Conservation (phyloP, 306 rosid species). For the Ammopiptanthus mongolicus region DNA sequence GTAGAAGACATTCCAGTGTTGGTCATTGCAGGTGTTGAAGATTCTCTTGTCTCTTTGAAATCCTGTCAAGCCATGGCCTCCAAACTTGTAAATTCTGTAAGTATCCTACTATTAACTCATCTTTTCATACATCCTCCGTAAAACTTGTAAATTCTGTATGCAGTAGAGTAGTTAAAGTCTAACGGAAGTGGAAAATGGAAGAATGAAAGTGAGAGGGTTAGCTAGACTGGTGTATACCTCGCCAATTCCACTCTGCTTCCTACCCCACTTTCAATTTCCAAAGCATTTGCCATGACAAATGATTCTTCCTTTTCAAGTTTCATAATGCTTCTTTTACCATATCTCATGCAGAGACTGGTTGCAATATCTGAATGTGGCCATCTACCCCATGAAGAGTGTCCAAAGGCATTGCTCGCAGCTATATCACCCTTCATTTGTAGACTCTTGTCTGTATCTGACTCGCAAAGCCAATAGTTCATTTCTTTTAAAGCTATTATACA, state of each 20-base stretch:
- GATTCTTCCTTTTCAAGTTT: neutral
- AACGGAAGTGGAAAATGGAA: neutral
- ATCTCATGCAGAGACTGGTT: slow-evolving; percentile 68
- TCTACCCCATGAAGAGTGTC: slow-evolving; percentile 97
- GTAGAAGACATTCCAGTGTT: slow-evolving; percentile 65
- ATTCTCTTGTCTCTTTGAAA: slow-evolving; percentile 71
- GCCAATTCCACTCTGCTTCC: neutral
- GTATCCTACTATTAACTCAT: slow-evolving; percentile 4
- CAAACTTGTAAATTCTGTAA: slow-evolving; percentile 76
- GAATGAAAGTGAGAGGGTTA: neutral
- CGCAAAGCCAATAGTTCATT: slow-evolving; percentile 39
- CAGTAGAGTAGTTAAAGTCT: neutral
- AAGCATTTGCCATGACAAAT: neutral
- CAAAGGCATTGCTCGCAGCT: slow-evolving; percentile 86
- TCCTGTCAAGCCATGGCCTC: slow-evolving; percentile 82
- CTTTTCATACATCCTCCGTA: neutral
- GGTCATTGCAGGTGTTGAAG: slow-evolving; percentile 75
- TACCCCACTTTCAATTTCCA: neutral
- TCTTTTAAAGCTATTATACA: slow-evolving; percentile 25
- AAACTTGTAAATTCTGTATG: neutral
- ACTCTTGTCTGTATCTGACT: slow-evolving; percentile 42
- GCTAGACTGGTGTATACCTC: neutral
- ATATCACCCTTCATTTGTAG: slow-evolving; percentile 70
- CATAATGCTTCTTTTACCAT: slow-evolving; percentile 9
- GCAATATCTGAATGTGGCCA: slow-evolving; percentile 91